Evolutionary conservation across 2,329 filamentous ascomycete genomes (phyloP).

Genomic region (Cordyceps pruinosa): DNA sequence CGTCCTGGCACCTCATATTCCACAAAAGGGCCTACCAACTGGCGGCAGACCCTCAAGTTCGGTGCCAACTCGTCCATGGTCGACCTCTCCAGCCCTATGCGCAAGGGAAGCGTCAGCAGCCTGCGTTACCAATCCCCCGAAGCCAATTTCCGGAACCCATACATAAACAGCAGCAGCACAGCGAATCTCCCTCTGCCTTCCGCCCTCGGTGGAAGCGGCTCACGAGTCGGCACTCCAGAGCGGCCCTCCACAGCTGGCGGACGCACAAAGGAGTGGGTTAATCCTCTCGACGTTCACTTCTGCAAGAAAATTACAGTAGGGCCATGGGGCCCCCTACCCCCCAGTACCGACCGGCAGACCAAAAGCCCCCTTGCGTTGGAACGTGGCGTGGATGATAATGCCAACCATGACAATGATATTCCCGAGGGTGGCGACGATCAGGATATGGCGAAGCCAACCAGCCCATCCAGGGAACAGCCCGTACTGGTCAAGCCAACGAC

Average conservation of each 20-base stretch:
- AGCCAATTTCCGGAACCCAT: constrained; percentile 30
- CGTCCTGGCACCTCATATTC: constrained; percentile 38
- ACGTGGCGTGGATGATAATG: constrained; percentile 20
- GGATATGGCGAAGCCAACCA: constrained; percentile 16
- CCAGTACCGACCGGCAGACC: constrained; percentile 20
- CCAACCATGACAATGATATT: no score
- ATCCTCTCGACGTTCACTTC: constrained; percentile 43
- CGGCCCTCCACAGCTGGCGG: constrained; percentile 29
- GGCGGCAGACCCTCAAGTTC: constrained; percentile 30
- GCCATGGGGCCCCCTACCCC: constrained; percentile 15
- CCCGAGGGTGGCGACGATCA: constrained; percentile 5
- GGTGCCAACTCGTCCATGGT: constrained; percentile 37
- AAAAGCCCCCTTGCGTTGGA: constrained; percentile 36
- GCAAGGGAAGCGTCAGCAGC: constrained; percentile 21
- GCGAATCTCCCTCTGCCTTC: constrained; percentile 29
- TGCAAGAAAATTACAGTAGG: constrained; percentile 22
- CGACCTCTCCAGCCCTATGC: constrained; percentile 31
- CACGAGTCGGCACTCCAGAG: constrained; percentile 25
- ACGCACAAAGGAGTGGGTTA: constrained; percentile 35
- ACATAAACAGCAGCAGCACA: constrained; percentile 28
- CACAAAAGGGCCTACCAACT: constrained; percentile 20
- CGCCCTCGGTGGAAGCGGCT: constrained; percentile 24
- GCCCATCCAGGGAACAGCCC: background rate
- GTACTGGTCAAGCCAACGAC: background rate
- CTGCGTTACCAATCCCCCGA: constrained; percentile 32